Evolutionary conservation across 345 rosid genomes (phyloP).

Genomic region (Orychophragmus violaceus): DNA sequence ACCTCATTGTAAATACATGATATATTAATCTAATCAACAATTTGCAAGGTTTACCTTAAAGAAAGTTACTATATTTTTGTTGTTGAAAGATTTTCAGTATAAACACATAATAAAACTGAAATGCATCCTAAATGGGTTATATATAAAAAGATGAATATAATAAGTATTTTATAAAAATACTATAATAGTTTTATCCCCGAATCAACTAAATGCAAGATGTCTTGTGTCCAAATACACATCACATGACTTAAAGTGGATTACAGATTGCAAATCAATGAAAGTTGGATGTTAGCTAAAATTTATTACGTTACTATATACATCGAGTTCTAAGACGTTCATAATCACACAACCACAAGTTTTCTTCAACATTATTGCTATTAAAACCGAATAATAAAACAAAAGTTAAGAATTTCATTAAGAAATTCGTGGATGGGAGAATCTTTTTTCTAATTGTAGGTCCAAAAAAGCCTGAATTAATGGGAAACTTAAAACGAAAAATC

Average conservation of each 20-base stretch:
- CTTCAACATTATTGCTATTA: background rate
- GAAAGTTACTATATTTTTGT: too few relatives aligned
- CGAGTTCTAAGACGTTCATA: background rate
- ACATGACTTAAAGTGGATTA: constrained; percentile 29
- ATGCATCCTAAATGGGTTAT: background rate
- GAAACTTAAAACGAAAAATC: background rate
- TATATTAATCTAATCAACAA: too few relatives aligned
- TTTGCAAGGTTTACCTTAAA: background rate
- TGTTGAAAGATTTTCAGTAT: background rate
- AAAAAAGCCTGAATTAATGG: constrained; percentile 28
- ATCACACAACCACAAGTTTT: constrained; percentile 15
- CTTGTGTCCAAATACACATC: constrained; percentile 21
- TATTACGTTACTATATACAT: constrained; percentile 12
- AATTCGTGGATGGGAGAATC: background rate
- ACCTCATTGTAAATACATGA: background rate
- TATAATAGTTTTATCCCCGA: background rate
- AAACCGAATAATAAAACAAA: constrained; percentile 4
- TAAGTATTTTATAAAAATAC: background rate
- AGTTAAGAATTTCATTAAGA: background rate
- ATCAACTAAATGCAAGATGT: constrained; percentile 22
- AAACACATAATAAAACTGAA: background rate
- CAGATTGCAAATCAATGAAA: constrained; percentile 14
- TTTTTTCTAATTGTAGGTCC: constrained; percentile 4
- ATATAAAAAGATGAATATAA: background rate
- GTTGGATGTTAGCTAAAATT: constrained; percentile 19